Evolutionary conservation across 176 grass and related monocot genomes (phyloP).

Genomic region (Musa itinerans): DNA sequence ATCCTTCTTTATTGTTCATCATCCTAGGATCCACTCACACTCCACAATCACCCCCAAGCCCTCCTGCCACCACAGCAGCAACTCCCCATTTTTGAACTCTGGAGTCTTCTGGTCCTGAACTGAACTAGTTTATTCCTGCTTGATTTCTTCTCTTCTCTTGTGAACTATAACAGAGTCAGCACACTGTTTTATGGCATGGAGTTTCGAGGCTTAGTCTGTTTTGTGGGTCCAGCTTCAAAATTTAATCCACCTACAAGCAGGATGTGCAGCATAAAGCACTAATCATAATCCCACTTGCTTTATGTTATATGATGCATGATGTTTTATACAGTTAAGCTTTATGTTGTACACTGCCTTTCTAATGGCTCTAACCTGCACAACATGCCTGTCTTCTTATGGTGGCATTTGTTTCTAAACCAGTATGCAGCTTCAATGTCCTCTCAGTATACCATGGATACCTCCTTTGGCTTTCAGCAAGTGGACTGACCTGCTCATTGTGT

Average conservation of each 20-base stretch:
- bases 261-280: background rate
- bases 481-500: too few relatives aligned
- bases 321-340: background rate
- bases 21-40: background rate
- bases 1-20: background rate
- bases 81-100: background rate
- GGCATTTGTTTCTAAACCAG: too few relatives aligned
- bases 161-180: background rate
- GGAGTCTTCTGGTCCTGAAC: background rate
- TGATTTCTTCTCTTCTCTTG: background rate
- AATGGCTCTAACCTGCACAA: too few relatives aligned
- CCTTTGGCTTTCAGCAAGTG: background rate
- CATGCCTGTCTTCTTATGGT: too few relatives aligned
- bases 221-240: background rate
- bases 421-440: background rate
- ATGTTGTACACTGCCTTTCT: background rate
- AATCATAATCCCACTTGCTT: background rate
- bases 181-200: background rate
- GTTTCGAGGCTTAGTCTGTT: background rate
- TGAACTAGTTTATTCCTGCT: background rate
- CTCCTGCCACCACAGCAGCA: background rate
- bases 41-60: background rate
- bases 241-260: background rate
- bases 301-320: background rate
- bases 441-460: background rate